phyloP scores from a whole-genome alignment of 2,329 filamentous ascomycete genomes.

The Aspergillus carbonarius region DNA sequence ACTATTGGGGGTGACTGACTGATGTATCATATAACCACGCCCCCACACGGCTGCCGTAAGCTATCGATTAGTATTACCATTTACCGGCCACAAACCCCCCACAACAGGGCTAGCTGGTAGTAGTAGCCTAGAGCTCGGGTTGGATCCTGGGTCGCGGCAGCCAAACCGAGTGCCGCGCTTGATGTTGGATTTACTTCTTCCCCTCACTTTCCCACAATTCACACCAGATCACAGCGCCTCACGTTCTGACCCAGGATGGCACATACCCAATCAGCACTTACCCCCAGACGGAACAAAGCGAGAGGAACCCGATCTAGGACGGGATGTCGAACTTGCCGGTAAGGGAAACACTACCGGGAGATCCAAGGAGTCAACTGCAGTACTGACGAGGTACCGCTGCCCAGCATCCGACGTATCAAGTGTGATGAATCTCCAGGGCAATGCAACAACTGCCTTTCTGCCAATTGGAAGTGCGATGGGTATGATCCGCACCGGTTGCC shows the following conservation, averaged over 20 bases:
- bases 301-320: conserved; percentile 6
- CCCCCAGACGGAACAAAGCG: neutral
- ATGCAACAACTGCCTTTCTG: conserved; percentile 4
- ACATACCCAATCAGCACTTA: neutral
- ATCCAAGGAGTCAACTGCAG: neutral
- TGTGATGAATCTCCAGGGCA: conserved; percentile 9
- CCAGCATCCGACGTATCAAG: conserved; percentile 9
- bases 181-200: too few relatives aligned
- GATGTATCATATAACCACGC: too few relatives aligned
- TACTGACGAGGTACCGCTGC: conserved; percentile 1
- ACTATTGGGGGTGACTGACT: too few relatives aligned
- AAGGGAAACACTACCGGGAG: neutral
- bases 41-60: too few relatives aligned
- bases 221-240: too few relatives aligned
- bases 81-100: too few relatives aligned
- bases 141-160: too few relatives aligned
- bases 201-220: too few relatives aligned
- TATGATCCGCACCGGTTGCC: conserved; percentile 1
- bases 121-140: too few relatives aligned
- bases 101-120: too few relatives aligned
- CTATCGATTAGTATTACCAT: too few relatives aligned
- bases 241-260: neutral
- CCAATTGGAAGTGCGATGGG: conserved; percentile 4
- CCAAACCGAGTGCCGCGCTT: too few relatives aligned
- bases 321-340: conserved; percentile 14